Percentiles rank a stretch among this genome's conserved stretches.
Conservation (phyloP, 2,329 filamentous ascomycete genomes). For the Diaporthe vaccinii region DNA sequence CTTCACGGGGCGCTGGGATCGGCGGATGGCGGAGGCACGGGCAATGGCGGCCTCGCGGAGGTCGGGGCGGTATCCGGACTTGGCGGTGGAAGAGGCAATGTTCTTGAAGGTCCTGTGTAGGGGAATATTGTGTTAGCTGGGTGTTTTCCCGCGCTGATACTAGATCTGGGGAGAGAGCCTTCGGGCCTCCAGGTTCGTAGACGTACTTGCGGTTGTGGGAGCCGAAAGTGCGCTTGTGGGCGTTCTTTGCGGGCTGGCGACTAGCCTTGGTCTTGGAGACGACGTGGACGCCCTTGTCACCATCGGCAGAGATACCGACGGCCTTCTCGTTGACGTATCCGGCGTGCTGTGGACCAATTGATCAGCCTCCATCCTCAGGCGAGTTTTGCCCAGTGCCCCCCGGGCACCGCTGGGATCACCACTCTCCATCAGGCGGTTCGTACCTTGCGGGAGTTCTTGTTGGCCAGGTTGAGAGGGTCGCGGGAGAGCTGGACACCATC, state of each 20-base stretch:
- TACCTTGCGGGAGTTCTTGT: slow-evolving; percentile 94
- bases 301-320: slow-evolving; percentile 80
- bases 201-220: slow-evolving; percentile 84
- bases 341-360: slow-evolving; percentile 73
- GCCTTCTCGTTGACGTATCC: slow-evolving; percentile 97
- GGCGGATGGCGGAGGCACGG: slow-evolving; percentile 88
- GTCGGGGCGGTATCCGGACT: slow-evolving; percentile 87
- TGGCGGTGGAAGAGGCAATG: slow-evolving; percentile 85
- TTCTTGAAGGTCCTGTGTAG: slow-evolving; percentile 83
- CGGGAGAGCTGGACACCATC: slow-evolving; percentile 92
- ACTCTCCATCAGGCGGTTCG: slow-evolving; percentile 42
- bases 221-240: slow-evolving; percentile 77
- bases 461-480: slow-evolving; percentile 93
- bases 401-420: not conserved
- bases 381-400: not conserved
- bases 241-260: slow-evolving; percentile 79
- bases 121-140: not conserved
- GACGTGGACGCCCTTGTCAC: slow-evolving; percentile 85
- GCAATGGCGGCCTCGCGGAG: slow-evolving; percentile 84
- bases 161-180: not conserved
- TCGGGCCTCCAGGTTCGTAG: slow-evolving; percentile 39
- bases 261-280: slow-evolving; percentile 83
- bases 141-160: not conserved
- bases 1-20: slow-evolving; percentile 85
- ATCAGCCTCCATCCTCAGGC: slow-evolving; percentile 51